Conservation (phyloP, 2,329 filamentous ascomycete species). For the Neopestalotiopsis clavispora region DNA sequence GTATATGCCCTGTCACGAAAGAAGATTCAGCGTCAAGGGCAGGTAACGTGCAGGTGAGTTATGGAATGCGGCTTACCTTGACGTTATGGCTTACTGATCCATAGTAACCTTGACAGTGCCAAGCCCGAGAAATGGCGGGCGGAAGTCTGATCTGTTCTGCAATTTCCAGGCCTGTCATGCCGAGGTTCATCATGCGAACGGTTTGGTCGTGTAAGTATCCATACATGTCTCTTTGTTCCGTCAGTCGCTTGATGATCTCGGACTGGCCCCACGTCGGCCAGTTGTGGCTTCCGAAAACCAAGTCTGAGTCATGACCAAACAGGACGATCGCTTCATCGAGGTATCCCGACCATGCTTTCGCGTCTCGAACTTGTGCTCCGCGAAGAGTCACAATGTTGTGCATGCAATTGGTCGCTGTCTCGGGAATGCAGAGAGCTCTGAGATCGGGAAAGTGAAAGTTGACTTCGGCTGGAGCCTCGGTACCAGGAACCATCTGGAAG, state of each 20-base stretch:
- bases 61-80: constrained; percentile 27
- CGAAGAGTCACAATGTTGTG: constrained; percentile 48
- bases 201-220: constrained; percentile 46
- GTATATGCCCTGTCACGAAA: constrained; percentile 35
- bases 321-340: constrained; percentile 41
- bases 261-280: constrained; percentile 47
- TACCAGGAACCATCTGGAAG: constrained; percentile 46
- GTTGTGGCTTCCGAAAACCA: constrained; percentile 43
- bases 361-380: constrained; percentile 45
- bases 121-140: constrained; percentile 33
- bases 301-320: constrained; percentile 37
- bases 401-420: constrained; percentile 43
- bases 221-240: constrained; percentile 44
- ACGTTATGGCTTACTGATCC: constrained; percentile 40
- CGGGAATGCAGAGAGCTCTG: constrained; percentile 42
- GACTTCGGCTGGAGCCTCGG: constrained; percentile 48
- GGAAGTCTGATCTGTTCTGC: constrained; percentile 42
- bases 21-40: background rate
- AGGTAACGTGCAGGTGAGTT: background rate
- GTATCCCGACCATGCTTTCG: constrained; percentile 43
- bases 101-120: constrained; percentile 39
- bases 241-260: constrained; percentile 31
- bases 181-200: constrained; percentile 41
- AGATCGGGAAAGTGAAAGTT: constrained; percentile 45
- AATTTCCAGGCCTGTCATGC: constrained; percentile 42